Base-by-base conservation (phyloP, 345 rosid species). In the Turritis glabra region DNA sequence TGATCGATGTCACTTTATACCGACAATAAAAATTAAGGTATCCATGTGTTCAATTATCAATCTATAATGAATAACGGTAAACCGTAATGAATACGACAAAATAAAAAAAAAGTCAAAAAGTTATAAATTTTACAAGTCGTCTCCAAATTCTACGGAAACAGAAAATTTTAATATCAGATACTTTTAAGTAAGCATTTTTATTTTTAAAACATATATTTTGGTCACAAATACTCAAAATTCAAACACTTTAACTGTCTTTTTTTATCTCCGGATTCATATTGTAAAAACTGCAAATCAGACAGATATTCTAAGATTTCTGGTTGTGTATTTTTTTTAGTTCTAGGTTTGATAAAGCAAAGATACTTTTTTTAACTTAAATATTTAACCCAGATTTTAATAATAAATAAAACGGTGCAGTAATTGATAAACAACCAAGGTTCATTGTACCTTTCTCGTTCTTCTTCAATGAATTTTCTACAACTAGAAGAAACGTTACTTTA, bases 401-500 rank as follows among this genome's bases (percentile, higher is more conserved):
- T 57, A 43, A 65, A 65, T 48, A 32, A 65, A 33, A 48, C 12
- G 44, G 46, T 52, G 56, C 43, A 30, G 57, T 65, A 48, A 47
- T 23, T 48, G 44, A 65, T 50, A 44, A 46, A 60, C 50, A 60
- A 25, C 17, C 35, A 52, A 58, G 73, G 40, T 68, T 38, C 73
- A 68, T 12, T 68, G 73, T 2, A 68, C 19, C 73, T 68, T 67
- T 13, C 26, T 67, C 59, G 21, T n/a, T 3, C 26, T 19, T 38
- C 60, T 23, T n/a, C 48, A 51, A 15, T 67, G 18, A 51, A 66
- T 66, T 51, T 51, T 35, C 47, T 23, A 35, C 2, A 66, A 52
- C 65, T 38, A 22, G 21, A 54, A 23, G 71, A 54, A 73, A 46
- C 77, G 77, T 33, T 58, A 54, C 19, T 21, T 32, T 22, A 40